Percentiles rank a stretch among this genome's conserved stretches.
phyloP scores from a whole-genome alignment of 148 eudicot species.

The Chenopodium berlandieri region DNA sequence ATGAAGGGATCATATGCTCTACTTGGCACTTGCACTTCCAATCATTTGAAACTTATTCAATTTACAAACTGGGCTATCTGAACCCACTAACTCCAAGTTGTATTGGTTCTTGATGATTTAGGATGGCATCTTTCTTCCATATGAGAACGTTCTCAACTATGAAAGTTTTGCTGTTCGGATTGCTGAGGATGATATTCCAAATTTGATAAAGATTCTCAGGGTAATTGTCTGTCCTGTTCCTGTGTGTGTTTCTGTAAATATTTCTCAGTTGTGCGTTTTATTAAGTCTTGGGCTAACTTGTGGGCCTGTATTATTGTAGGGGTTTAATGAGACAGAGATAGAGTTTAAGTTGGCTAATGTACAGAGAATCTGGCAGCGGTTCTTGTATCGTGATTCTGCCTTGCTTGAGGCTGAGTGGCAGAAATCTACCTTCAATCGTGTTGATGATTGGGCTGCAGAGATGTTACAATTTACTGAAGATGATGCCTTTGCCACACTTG shows the following conservation, averaged over 20 bases:
- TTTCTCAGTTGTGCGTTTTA: conserved; percentile 13
- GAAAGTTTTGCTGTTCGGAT: conserved; percentile 94
- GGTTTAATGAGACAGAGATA: conserved; percentile 77
- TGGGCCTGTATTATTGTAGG: conserved; percentile 38
- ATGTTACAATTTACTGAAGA: conserved; percentile 60
- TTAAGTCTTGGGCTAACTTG: conserved; percentile 9
- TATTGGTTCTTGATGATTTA: conserved; percentile 22
- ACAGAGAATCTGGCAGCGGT: conserved; percentile 83
- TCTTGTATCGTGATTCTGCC: conserved; percentile 75
- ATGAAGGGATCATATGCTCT: too few relatives aligned
- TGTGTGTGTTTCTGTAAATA: neutral
- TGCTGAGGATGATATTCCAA: conserved; percentile 80
- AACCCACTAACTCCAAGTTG: neutral
- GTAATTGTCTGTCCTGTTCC: conserved; percentile 31
- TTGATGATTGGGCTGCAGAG: conserved; percentile 68
- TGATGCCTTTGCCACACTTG: conserved; percentile 71
- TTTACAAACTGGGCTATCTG: neutral
- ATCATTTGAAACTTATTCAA: neutral
- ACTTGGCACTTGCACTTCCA: neutral
- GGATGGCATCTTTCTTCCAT: conserved; percentile 96
- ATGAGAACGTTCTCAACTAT: conserved; percentile 87
- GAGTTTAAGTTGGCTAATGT: conserved; percentile 81
- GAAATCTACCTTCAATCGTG: conserved; percentile 46
- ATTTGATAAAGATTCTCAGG: conserved; percentile 66
- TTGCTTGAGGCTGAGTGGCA: conserved; percentile 90